Conservation (phyloP, 352 stramenopile genomes). For the Globisporangium sylvaticum region DNA sequence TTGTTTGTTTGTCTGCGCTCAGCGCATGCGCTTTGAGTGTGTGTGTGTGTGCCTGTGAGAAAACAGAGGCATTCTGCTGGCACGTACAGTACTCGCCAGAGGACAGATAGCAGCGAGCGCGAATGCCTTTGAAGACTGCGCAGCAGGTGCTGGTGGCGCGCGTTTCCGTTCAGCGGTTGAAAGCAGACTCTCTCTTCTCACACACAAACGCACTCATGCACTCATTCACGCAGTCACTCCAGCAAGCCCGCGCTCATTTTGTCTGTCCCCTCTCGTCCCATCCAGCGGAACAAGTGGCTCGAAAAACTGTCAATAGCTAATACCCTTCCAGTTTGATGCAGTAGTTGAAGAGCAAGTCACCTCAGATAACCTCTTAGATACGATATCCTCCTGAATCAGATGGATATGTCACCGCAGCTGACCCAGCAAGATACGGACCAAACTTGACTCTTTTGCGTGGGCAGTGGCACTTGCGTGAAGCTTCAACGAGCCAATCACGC, state of each 20-base stretch:
- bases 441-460: neutral
- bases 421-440: constrained; percentile 1
- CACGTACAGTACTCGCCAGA: neutral
- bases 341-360: neutral
- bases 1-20: neutral
- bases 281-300: neutral
- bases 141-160: neutral
- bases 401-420: neutral
- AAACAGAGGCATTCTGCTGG: neutral
- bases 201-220: neutral
- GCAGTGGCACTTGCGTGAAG: constrained; percentile 1
- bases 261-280: neutral
- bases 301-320: neutral
- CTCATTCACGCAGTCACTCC: neutral
- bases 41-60: neutral
- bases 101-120: neutral
- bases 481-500: neutral
- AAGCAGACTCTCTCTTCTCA: neutral
- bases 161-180: neutral
- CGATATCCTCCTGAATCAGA: neutral
- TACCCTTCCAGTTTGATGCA: neutral
- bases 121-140: neutral
- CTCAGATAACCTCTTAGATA: neutral
- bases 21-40: neutral
- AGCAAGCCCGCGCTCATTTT: neutral